These are phyloP conservation scores for Dryas alaskensis DNA, from an alignment of 306 rosid species.

Conservation along the genomic window DNA sequence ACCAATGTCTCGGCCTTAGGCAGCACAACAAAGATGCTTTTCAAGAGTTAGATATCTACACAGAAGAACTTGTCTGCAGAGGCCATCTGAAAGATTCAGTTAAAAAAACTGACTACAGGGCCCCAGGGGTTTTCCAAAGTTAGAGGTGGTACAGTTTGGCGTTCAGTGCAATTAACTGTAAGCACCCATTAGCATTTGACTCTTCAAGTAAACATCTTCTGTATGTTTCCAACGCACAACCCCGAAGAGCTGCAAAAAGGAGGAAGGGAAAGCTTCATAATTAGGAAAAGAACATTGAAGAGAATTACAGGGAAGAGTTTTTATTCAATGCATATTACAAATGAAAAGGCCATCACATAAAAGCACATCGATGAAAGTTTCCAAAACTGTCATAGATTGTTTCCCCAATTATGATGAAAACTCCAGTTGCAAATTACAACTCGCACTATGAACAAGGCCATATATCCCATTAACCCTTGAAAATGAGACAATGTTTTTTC, in stretches of 20 bases:
- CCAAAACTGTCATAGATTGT: background rate
- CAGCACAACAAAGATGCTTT: slow-evolving; percentile 55
- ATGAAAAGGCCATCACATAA: background rate
- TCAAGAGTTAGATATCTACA: slow-evolving; percentile 88
- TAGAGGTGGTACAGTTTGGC: slow-evolving; percentile 17
- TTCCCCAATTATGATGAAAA: background rate
- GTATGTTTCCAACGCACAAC: slow-evolving; percentile 7
- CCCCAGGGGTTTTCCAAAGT: slow-evolving; percentile 37
- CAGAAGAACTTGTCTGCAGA: slow-evolving; percentile 60
- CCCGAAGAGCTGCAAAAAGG: slow-evolving; percentile 24
- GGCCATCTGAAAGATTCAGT: slow-evolving; percentile 39
- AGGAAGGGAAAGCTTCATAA: background rate
- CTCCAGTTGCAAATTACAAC: background rate
- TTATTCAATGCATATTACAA: background rate
- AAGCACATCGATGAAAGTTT: background rate
- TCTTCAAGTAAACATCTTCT: slow-evolving; percentile 6
- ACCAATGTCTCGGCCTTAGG: slow-evolving; percentile 52
- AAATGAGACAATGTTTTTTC: background rate
- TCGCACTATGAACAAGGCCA: background rate
- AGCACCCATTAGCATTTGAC: slow-evolving; percentile 16
- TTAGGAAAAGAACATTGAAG: background rate
- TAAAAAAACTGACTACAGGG: slow-evolving; percentile 39
- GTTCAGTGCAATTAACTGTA: background rate
- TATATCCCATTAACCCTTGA: background rate
- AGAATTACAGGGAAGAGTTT: background rate